These are phyloP conservation scores for Trichothecium sympodiale DNA, from an alignment of 2,329 filamentous ascomycete genomes.

Conservation along the genomic window DNA sequence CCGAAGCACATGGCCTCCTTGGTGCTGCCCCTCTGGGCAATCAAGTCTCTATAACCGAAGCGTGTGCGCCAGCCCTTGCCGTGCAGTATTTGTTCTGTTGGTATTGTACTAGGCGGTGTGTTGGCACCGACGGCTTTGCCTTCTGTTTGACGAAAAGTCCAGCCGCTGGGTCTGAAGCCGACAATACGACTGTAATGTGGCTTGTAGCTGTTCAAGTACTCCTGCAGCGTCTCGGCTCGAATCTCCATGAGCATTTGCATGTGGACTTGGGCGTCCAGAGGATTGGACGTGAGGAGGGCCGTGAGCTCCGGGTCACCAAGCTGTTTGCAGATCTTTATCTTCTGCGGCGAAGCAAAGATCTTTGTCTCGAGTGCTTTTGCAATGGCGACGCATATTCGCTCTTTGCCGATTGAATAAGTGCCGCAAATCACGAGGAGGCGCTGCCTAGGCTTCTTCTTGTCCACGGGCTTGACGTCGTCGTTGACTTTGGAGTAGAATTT, in stretches of 20 bases:
- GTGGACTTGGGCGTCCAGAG: constrained; percentile 82
- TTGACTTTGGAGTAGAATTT: constrained; percentile 35
- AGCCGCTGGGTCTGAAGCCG: constrained; percentile 85
- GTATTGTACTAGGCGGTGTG: constrained; percentile 35
- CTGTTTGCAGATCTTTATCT: constrained; percentile 74
- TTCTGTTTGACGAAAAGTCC: constrained; percentile 72
- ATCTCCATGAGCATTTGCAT: constrained; percentile 97
- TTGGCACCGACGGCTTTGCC: constrained; percentile 43
- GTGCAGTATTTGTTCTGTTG: constrained; percentile 41
- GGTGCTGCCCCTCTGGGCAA: constrained; percentile 74
- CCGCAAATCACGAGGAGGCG: constrained; percentile 85
- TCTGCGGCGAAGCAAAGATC: constrained; percentile 76
- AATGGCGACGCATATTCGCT: constrained; percentile 88
- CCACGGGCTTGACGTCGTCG: constrained; percentile 16
- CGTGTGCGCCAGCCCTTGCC: constrained; percentile 61
- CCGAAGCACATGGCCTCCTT: constrained; percentile 78
- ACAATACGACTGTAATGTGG: constrained; percentile 78
- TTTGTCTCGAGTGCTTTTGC: constrained; percentile 76
- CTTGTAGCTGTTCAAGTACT: constrained; percentile 73
- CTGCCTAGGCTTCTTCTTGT: constrained; percentile 22
- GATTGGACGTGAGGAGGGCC: constrained; percentile 66
- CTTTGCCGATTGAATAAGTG: constrained; percentile 96
- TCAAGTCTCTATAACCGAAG: constrained; percentile 62
- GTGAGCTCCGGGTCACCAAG: constrained; percentile 78
- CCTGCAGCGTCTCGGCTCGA: constrained; percentile 77